A percentile compares a stretch with the other conserved stretches of the same genome.
phyloP scores from a whole-genome alignment of 257 asterid genomes.

The Jacaranda mimosifolia region DNA sequence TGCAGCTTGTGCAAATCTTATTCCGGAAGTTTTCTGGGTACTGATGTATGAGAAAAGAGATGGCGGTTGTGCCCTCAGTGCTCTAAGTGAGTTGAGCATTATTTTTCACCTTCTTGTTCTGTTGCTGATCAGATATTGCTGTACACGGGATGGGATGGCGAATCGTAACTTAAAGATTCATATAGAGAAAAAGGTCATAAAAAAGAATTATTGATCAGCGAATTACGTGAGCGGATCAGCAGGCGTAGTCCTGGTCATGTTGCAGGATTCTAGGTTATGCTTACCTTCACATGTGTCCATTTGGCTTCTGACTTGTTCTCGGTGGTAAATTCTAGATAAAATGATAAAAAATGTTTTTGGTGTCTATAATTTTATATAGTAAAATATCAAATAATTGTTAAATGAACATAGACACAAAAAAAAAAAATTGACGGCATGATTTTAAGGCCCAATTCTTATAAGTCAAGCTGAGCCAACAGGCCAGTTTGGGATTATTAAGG shows the following conservation, averaged over 20 bases:
- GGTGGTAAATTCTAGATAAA: no score
- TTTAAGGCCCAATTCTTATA: no score
- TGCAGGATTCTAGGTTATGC: not conserved
- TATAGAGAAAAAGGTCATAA: not conserved
- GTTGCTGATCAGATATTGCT: not conserved
- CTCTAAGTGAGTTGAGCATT: constrained; percentile 12
- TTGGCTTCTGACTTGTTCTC: no score
- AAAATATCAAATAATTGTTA: no score
- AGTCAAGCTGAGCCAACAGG: no score
- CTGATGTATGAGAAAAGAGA: no score
- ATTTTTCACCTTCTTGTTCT: not conserved
- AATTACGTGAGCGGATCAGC: not conserved
- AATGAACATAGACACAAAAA: no score
- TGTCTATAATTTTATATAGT: no score
- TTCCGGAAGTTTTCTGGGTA: not conserved
- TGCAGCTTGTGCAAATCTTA: constrained; percentile 1
- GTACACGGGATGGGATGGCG: not conserved
- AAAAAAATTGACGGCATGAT: no score
- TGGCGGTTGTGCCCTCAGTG: constrained; percentile 1
- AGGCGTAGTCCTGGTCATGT: constrained; percentile 1
- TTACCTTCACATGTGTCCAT: not conserved
- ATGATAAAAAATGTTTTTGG: no score
- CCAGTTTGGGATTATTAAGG: no score
- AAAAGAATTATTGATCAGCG: not conserved
- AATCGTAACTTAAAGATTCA: not conserved